phyloP scores from a whole-genome alignment of 129 eudicot species.

The Flaveria sonorensis region DNA sequence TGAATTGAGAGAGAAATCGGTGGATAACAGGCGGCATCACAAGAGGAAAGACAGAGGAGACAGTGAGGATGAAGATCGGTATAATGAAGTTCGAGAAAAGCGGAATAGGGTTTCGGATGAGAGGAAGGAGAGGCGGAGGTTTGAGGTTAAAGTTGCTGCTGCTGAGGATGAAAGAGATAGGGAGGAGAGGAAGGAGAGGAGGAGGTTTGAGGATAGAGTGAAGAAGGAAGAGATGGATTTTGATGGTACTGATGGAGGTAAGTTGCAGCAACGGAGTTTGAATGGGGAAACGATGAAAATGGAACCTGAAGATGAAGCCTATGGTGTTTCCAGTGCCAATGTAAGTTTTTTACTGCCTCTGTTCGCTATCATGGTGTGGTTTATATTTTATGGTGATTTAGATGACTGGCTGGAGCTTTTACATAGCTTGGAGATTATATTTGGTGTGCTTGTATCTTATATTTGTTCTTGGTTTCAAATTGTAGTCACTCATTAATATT shows the following conservation, averaged over 20 bases:
- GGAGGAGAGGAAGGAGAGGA: constrained; percentile 53
- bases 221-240: constrained; percentile 41
- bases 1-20: constrained; percentile 42
- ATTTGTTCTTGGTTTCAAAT: not conserved
- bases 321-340: constrained; percentile 61
- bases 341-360: constrained; percentile 50
- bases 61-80: constrained; percentile 60
- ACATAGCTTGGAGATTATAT: not conserved
- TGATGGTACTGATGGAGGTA: constrained; percentile 23
- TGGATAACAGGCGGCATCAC: constrained; percentile 39
- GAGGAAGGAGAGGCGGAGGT: constrained; percentile 55
- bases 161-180: constrained; percentile 44
- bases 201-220: constrained; percentile 54
- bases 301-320: constrained; percentile 38
- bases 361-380: not conserved
- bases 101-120: constrained; percentile 77
- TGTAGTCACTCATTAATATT: not conserved
- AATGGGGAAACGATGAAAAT: constrained; percentile 36
- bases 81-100: constrained; percentile 50
- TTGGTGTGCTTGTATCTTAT: not conserved
- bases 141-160: constrained; percentile 53
- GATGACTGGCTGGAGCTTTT: not conserved
- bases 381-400: not conserved
- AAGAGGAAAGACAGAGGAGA: constrained; percentile 67
- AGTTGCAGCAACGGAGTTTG: constrained; percentile 2